Evolutionary conservation across 176 grass and related monocot species (phyloP).

Genomic region (Cenchrus americanus): DNA sequence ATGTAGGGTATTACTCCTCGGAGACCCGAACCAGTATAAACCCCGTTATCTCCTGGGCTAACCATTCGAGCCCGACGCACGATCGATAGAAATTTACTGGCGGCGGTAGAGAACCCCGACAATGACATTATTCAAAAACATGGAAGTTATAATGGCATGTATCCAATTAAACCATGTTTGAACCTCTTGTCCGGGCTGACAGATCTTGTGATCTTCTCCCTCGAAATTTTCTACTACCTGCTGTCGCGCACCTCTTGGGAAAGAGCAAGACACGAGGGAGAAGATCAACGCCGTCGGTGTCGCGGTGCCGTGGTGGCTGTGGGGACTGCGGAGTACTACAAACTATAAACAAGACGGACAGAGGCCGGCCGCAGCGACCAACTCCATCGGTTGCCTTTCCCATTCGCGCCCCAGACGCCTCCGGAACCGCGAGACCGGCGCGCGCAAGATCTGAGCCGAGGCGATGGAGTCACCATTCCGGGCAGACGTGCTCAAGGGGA

Average conservation of each 20-base stretch:
- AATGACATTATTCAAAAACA: too few species aligned
- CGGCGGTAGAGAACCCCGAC: too few species aligned
- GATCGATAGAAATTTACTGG: too few species aligned
- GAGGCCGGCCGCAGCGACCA: neutral
- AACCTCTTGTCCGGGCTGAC: too few species aligned
- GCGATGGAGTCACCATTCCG: constrained; percentile 15
- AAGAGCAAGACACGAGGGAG: neutral
- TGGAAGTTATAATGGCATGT: too few species aligned
- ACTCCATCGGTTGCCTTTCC: neutral
- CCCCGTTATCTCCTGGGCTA: too few species aligned
- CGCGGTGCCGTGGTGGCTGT: neutral
- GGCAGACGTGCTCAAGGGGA: constrained; percentile 64
- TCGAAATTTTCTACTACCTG: neutral
- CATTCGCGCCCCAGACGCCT: neutral
- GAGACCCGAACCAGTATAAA: too few species aligned
- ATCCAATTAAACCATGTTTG: too few species aligned
- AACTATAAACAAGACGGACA: neutral
- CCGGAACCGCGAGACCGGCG: neutral
- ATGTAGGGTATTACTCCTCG: too few species aligned
- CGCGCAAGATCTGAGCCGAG: constrained; percentile 3
- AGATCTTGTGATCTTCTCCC: neutral
- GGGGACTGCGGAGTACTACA: neutral
- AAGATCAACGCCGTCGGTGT: neutral
- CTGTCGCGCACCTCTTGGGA: neutral
- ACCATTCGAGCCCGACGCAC: too few species aligned